phyloP scores from a whole-genome alignment of 176 grass and related monocot species.

The Sorghum bicolor region DNA sequence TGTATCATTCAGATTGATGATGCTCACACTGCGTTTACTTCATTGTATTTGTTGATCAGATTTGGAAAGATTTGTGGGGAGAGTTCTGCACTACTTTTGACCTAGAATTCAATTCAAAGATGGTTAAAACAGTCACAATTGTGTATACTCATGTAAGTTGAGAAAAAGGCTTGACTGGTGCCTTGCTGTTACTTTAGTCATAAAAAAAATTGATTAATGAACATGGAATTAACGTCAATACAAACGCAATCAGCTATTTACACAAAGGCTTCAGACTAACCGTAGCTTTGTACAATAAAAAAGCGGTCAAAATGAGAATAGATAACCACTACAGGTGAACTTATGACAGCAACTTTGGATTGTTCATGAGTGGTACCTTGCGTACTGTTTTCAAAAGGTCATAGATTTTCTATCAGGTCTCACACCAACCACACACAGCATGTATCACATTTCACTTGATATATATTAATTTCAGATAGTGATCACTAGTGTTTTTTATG shows the following conservation, averaged over 20 bases:
- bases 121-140: not conserved
- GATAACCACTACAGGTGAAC: not conserved
- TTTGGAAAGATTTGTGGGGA: not conserved
- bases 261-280: slow-evolving; percentile 11
- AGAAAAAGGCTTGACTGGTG: not conserved
- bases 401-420: slow-evolving; percentile 24
- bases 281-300: not conserved
- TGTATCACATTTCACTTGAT: slow-evolving; percentile 44
- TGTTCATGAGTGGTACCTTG: slow-evolving; percentile 23
- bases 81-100: slow-evolving; percentile 16
- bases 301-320: slow-evolving; percentile 30
- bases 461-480: slow-evolving; percentile 5
- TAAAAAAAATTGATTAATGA: not conserved
- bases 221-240: not conserved
- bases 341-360: slow-evolving; percentile 21
- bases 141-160: not conserved
- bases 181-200: not conserved
- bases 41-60: not conserved
- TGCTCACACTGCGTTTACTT: not conserved
- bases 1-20: slow-evolving; percentile 14
- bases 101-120: slow-evolving; percentile 27
- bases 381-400: slow-evolving; percentile 30
- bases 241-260: not conserved
- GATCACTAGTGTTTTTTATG: not conserved
- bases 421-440: slow-evolving; percentile 30